Percentiles rank a stretch among this genome's conserved stretches.
These are phyloP conservation scores for Rhizophlyctis rosea DNA, from an alignment of 192 early-diverging fungal species.

Conservation along the genomic window DNA sequence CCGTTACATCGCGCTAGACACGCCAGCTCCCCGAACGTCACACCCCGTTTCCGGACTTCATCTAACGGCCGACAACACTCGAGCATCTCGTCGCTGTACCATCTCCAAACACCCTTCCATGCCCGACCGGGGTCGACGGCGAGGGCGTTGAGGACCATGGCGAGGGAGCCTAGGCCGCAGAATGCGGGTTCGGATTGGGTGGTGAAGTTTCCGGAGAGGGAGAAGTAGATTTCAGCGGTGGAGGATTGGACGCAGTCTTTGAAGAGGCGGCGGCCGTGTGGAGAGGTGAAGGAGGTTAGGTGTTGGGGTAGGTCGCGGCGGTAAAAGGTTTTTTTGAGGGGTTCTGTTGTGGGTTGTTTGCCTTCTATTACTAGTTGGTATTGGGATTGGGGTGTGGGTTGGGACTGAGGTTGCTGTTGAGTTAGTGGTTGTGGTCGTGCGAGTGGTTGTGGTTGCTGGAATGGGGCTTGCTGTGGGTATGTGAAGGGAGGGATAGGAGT, in stretches of 20 bases:
- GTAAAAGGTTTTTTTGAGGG: constrained; percentile 35
- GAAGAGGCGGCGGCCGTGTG: constrained; percentile 74
- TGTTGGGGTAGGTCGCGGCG: constrained; percentile 38
- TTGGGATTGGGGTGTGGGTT: constrained; percentile 1
- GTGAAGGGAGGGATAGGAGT: background rate
- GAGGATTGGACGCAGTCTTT: constrained; percentile 71
- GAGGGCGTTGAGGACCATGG: constrained; percentile 92
- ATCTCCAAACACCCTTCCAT: constrained; percentile 95
- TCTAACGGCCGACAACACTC: constrained; percentile 53
- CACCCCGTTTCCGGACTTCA: constrained; percentile 76
- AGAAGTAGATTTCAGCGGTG: constrained; percentile 82
- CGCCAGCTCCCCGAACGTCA: constrained; percentile 86
- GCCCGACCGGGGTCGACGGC: constrained; percentile 80
- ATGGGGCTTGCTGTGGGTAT: constrained; percentile 4
- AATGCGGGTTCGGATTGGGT: constrained; percentile 85
- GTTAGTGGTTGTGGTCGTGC: constrained; percentile 15
- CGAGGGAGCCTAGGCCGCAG: constrained; percentile 86
- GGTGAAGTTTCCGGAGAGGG: constrained; percentile 83
- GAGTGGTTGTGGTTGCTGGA: constrained; percentile 6
- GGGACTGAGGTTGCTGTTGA: constrained; percentile 3
- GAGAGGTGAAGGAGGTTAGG: constrained; percentile 76
- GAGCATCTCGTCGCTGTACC: constrained; percentile 63
- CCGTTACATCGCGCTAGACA: constrained; percentile 90
- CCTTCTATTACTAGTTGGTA: constrained; percentile 4
- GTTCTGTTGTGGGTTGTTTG: constrained; percentile 11